Percentiles rank a stretch among this genome's conserved stretches.
These are phyloP conservation scores for Microbotryum lychnidis-dioicae DNA, from an alignment of 1,284 basidiomycete genomes.

Conservation along the genomic window DNA sequence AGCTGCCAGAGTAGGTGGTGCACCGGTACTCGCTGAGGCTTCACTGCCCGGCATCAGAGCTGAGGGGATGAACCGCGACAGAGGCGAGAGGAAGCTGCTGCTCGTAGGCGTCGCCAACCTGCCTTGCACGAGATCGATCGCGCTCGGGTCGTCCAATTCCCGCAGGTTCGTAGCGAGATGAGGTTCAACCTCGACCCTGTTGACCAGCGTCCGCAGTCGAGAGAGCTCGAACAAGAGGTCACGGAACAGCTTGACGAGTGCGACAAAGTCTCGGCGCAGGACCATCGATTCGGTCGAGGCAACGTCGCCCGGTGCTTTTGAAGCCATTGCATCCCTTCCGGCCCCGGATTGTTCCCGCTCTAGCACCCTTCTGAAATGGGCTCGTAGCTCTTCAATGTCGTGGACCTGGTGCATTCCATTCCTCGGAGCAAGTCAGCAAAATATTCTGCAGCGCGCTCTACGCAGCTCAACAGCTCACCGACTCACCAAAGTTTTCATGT, in stretches of 20 bases:
- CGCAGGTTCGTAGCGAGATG: slow-evolving; percentile 61
- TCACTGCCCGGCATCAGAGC: neutral
- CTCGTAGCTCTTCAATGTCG: slow-evolving; percentile 63
- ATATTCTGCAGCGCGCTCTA: neutral
- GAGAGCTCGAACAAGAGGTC: slow-evolving; percentile 79
- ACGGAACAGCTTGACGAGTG: slow-evolving; percentile 73
- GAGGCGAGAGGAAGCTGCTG: slow-evolving; percentile 51
- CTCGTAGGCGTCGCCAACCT: too few relatives aligned
- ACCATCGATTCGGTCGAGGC: slow-evolving; percentile 48
- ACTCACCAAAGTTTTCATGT: slow-evolving; percentile 62
- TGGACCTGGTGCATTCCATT: slow-evolving; percentile 28
- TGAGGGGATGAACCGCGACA: slow-evolving; percentile 59
- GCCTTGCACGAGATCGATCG: neutral
- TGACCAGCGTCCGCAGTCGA: slow-evolving; percentile 69
- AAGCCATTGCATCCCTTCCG: slow-evolving; percentile 47
- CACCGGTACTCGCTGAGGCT: neutral
- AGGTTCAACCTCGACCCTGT: slow-evolving; percentile 86
- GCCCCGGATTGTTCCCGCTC: slow-evolving; percentile 45
- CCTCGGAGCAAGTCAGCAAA: neutral
- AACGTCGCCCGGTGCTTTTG: neutral
- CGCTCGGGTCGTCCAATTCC: slow-evolving; percentile 42
- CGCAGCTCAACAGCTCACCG: neutral
- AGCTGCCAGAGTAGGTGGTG: neutral
- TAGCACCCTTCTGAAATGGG: slow-evolving; percentile 57
- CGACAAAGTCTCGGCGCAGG: slow-evolving; percentile 71